Evolutionary conservation across 1,284 basidiomycete species (phyloP), one percentile per base, ranked within the genome.

Genomic region (Tilletia horrida): DNA sequence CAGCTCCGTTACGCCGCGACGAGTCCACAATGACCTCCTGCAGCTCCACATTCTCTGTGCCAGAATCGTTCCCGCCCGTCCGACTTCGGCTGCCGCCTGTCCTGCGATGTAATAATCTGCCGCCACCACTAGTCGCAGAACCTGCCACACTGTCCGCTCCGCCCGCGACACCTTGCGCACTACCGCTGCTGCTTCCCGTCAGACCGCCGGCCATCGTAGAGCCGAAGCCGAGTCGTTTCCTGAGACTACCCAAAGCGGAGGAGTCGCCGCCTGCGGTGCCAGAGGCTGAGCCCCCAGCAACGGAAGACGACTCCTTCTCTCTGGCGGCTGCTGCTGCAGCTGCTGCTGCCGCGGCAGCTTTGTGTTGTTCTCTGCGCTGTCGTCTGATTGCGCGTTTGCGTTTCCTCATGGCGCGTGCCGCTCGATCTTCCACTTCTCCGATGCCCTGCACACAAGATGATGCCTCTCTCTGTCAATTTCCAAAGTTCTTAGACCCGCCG

Each of bases 381-480:
- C 23, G 18, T 25, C 44, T 21, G 44, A 62, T 62, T 43, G 61
- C 63, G 27, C 71, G 31, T 63, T 67, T 71, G 2, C 65, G 59
- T 43, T 62, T 21, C 43, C 73, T 64, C 48, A 71, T 76, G 59
- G 76, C 69, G 6, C 79, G 73, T 50, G 67, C 67, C 14, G 47
- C 71, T 9, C 69, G 66, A 68, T 81, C 80, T 59, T 81, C 80
- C 42, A 81, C 79, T 62, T 81, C 80, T 57, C 80, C 80, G 47
- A 81, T 81, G 44, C 79, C 79, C 68, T 69, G 68, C 47, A 48
- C 47, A 8, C 8, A 48, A 23, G 25, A n/a, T 48, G 8, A n/a
- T n/a, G n/a, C n/a, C n/a, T n/a, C n/a, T n/a, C n/a, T n/a, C n/a
- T n/a, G n/a, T n/a, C n/a, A n/a, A n/a, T n/a, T n/a, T n/a, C n/a